Evolutionary conservation across 2,329 filamentous ascomycete species (phyloP), one percentile per base, ranked within the genome.

Genomic region (Coniella vitis): DNA sequence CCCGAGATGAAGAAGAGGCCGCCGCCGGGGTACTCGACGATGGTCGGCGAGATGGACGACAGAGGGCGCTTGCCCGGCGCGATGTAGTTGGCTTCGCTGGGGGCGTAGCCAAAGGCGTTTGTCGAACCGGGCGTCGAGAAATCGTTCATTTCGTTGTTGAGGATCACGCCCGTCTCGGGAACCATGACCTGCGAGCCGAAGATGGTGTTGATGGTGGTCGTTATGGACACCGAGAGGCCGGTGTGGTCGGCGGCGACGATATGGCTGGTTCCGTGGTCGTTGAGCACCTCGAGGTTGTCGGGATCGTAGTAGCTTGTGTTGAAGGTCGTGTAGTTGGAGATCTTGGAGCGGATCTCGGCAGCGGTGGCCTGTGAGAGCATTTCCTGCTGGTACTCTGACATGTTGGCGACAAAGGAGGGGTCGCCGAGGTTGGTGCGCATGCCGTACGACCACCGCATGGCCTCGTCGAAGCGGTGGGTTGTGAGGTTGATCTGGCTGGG

Each of bases 391-490:
- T 77, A 76, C 13, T 76, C 68, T 38, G 86, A 69, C 10, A 85
- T 75, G 0, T 75, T 69, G 0, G 65, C 58, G 7, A 90, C 78
- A 57, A 86, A 94, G 0, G 69, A 69, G 0, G 90, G 90, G 56
- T 95, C 90, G 1, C 87, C 90, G 0, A 95, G 74, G 29, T 86
- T 70, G 1, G 79, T 75, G 44, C 88, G 79, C 71, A 84, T 68
- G 2, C 84, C 89, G 57, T 94, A 95, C 0, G 82, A 87, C 60
- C 90, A 95, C 7, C 86, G 74, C 52, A 94, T 85, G 1, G 87
- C 84, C 69, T 95, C 89, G 55, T 91, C 83, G n/a, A 95, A 68
- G 0, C 84, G 74, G 61, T 95, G 89, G 0, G 85, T 87, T 35
- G 81, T 87, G 0, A 88, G 61, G 55, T 76, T 75, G 41, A 70